Percentiles rank a stretch among this genome's conserved stretches.
Evolutionary conservation across 192 early-diverging fungal species (phyloP).

Genomic region (Coemansia sp.): DNA sequence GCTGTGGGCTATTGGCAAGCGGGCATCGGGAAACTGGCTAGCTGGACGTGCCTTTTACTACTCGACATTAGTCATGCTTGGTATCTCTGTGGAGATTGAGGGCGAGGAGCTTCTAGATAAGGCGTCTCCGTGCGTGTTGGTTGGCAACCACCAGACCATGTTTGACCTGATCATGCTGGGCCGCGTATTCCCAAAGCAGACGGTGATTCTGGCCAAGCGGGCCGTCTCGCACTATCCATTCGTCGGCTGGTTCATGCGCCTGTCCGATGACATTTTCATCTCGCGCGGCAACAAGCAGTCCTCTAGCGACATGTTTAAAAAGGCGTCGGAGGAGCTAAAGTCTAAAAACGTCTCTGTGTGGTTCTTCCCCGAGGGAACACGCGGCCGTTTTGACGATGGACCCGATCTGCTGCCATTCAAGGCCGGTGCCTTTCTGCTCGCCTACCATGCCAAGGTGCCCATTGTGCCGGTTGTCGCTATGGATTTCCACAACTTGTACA

Average conservation of each 20-base stretch:
- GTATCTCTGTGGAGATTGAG: conserved; percentile 61
- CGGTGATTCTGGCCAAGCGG: conserved; percentile 73
- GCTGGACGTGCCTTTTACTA: conserved; percentile 61
- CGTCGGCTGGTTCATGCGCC: conserved; percentile 69
- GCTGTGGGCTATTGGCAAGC: conserved; percentile 58
- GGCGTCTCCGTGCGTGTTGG: conserved; percentile 62
- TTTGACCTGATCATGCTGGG: conserved; percentile 75
- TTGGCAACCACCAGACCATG: conserved; percentile 85
- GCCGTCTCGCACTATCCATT: conserved; percentile 71
- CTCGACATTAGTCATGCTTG: conserved; percentile 54
- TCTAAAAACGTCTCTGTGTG: conserved; percentile 77
- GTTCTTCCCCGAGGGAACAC: conserved; percentile 95
- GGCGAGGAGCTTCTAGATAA: conserved; percentile 56
- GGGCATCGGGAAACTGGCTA: conserved; percentile 63
- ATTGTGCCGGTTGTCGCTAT: conserved; percentile 85
- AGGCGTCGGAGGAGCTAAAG: conserved; percentile 74
- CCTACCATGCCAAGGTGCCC: conserved; percentile 84
- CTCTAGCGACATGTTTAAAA: conserved; percentile 78
- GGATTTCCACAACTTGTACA: conserved; percentile 59
- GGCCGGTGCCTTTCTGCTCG: conserved; percentile 92
- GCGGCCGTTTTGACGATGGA: conserved; percentile 64
- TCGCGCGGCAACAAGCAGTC: conserved; percentile 79
- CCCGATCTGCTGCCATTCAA: conserved; percentile 84
- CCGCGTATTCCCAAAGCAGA: conserved; percentile 68
- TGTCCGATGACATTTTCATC: conserved; percentile 87